Percentiles rank a stretch among this genome's conserved stretches.
Evolutionary conservation across 257 asterid genomes (phyloP).

Genomic region (Penstemon barbatus): DNA sequence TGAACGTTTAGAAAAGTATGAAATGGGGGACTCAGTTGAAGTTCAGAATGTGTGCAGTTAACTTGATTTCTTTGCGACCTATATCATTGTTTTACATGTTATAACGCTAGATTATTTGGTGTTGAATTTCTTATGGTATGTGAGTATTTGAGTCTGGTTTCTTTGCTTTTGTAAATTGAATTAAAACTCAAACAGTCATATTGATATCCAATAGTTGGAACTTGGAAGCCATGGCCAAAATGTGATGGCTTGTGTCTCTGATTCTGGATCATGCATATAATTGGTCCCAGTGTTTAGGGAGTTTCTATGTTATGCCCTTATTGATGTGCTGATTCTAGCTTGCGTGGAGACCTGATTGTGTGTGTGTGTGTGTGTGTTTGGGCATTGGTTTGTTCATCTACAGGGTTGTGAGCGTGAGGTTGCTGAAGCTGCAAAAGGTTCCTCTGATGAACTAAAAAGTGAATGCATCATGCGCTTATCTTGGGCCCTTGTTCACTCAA

Average conservation of each 20-base stretch:
- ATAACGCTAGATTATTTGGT: no score
- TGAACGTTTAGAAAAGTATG: no score
- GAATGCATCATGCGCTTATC: slow-evolving; percentile 93
- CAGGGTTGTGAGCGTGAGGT: slow-evolving; percentile 97
- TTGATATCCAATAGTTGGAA: neutral
- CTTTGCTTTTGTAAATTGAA: no score
- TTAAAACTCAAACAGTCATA: neutral
- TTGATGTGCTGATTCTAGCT: slow-evolving; percentile 10
- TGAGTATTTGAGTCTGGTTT: no score
- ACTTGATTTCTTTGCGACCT: neutral
- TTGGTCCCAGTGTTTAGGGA: no score
- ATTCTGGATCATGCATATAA: neutral
- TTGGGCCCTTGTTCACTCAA: slow-evolving; percentile 98
- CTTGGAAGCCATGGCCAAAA: neutral
- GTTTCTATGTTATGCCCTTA: slow-evolving; percentile 2
- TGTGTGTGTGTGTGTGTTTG: slow-evolving; percentile 23
- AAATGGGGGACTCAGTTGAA: neutral
- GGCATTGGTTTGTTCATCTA: slow-evolving; percentile 17
- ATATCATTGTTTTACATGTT: neutral
- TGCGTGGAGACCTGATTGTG: neutral
- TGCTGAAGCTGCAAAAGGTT: slow-evolving; percentile 79
- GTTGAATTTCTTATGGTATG: no score
- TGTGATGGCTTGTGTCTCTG: neutral
- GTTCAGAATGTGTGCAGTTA: neutral
- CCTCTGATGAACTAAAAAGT: slow-evolving; percentile 64